phyloP scores from a whole-genome alignment of 2,329 filamentous ascomycete genomes.

The Aureobasidium subglaciale region DNA sequence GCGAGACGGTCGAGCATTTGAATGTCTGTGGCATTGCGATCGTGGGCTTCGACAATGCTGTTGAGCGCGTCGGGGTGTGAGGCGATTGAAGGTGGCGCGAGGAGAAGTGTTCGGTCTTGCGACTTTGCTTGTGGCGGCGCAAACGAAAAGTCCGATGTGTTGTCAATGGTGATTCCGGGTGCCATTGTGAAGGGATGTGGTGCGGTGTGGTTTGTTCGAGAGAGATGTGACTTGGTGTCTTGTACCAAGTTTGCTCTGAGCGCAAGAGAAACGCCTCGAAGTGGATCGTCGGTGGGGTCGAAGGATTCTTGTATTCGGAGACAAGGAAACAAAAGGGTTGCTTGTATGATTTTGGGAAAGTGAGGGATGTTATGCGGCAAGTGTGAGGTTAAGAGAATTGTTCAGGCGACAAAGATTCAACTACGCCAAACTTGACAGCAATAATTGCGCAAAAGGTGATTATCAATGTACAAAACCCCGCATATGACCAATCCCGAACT shows the following conservation, averaged over 20 bases:
- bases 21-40: constrained; percentile 73
- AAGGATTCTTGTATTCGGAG: not conserved
- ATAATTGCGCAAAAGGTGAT: constrained; percentile 9
- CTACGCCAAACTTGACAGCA: not conserved
- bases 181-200: constrained; percentile 26
- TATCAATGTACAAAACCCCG: constrained; percentile 7
- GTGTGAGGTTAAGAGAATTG: not conserved
- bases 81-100: constrained; percentile 85
- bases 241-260: not conserved
- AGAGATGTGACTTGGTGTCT: not conserved
- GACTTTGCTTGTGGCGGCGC: constrained; percentile 25
- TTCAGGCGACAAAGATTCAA: not conserved
- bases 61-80: constrained; percentile 73
- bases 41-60: constrained; percentile 62
- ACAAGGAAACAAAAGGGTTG: no score
- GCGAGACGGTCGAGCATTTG: constrained; percentile 96
- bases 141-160: constrained; percentile 29
- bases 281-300: constrained; percentile 4
- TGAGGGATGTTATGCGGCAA: not conserved
- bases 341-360: not conserved
- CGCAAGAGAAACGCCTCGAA: not conserved
- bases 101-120: constrained; percentile 61
- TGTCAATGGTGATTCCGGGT: constrained; percentile 33
- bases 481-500: not conserved
- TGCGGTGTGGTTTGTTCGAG: not conserved